Evolutionary conservation across 176 grass and related monocot genomes (phyloP).

Genomic region (Alopecurus myosuroides): DNA sequence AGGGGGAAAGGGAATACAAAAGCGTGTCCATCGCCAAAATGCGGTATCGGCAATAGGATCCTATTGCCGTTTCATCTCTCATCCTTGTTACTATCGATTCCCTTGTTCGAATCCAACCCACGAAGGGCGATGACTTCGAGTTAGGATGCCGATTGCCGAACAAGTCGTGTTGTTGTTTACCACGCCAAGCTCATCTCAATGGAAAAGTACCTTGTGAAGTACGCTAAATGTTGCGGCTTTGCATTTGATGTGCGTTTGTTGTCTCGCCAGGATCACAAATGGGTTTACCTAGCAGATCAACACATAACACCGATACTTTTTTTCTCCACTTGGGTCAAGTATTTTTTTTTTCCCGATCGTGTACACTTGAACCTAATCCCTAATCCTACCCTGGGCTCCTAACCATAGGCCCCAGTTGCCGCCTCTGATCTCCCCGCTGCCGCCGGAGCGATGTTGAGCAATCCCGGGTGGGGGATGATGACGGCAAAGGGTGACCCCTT

Average conservation of each 20-base stretch:
- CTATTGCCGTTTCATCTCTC: neutral
- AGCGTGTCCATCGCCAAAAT: neutral
- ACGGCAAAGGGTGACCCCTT: too few species aligned
- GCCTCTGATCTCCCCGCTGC: too few species aligned
- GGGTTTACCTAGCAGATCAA: neutral
- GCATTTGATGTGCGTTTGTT: neutral
- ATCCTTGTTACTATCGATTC: neutral
- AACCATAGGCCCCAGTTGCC: too few species aligned
- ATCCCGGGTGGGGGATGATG: too few species aligned
- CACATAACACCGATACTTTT: too few species aligned
- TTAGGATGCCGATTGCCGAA: neutral
- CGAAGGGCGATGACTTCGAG: neutral
- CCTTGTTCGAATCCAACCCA: neutral
- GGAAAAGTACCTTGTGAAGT: neutral
- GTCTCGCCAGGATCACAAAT: neutral
- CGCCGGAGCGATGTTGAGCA: too few species aligned
- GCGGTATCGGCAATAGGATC: neutral
- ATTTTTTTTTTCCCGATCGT: too few species aligned
- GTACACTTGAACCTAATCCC: too few species aligned
- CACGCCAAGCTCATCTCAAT: neutral
- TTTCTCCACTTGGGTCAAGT: neutral
- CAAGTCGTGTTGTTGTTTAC: neutral
- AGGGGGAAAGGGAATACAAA: neutral
- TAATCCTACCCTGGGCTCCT: too few species aligned
- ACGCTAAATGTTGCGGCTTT: neutral